Evolutionary conservation across 352 stramenopile genomes (phyloP), one percentile per base, ranked within the genome.

Genomic region (Pythium biforme): DNA sequence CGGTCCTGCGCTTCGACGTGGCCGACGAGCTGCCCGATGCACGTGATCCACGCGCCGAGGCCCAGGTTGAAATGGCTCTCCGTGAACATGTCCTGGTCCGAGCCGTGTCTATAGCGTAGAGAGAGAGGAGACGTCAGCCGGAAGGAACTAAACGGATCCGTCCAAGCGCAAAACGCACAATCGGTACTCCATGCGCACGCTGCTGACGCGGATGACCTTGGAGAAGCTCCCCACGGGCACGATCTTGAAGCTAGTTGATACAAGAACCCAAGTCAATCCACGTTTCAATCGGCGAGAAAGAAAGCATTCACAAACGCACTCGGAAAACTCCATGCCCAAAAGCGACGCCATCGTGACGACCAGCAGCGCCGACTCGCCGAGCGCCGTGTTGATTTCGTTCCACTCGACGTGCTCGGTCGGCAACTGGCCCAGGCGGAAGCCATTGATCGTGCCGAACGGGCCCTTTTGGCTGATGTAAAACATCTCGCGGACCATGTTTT

Each of bases 1-100:
- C 66, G 67, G 45, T 96, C 87, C 53, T 72, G 68, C 1, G 63
- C 70, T 41, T 83, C 77, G 1, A 88, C 80, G 39, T 78, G 75
- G 12, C 69, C 64, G 29, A 90, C 73, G 27, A 96, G 68, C 53
- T 96, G 81, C 0, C 75, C 76, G 9, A 96, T 57, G 57, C 86
- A 95, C 14, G 77, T 85, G 39, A 95, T 69, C 84, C 83, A 94
- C 26, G 86, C 86, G 23, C 80, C 80, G 9, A 96, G 68, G 15
- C 86, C 88, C 27, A 94, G 76, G 50, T 96, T 96, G 69, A 95
- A 93, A 51, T 88, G 81, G 59, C 83, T 93, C 51, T 94, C 88
- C 9, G 75, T 73, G 25, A 94, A 96, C 51, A 88, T 90, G 68
- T 93, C 83, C 25, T 89, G 79, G 53, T 94, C 87, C 15, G 83